Percentiles rank a stretch among this genome's conserved stretches.
These are phyloP conservation scores for Claviceps sp. DNA, from an alignment of 2,329 filamentous ascomycete species.

Conservation along the genomic window DNA sequence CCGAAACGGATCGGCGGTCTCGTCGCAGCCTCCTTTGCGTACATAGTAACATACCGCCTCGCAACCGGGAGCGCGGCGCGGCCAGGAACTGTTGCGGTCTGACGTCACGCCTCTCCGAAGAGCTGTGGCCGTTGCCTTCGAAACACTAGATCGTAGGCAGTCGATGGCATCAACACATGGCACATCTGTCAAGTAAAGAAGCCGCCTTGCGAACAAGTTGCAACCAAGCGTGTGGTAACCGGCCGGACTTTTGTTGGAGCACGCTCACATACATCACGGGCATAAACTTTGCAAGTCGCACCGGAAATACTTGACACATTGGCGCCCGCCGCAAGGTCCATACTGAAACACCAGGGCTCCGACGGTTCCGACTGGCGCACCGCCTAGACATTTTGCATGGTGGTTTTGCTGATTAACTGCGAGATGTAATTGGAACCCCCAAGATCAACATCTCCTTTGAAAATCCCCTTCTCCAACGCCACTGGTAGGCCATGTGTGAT, in stretches of 20 bases:
- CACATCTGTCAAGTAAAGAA: slow-evolving; percentile 11
- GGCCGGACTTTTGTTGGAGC: slow-evolving; percentile 1
- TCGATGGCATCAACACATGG: slow-evolving; percentile 8
- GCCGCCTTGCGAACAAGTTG: not conserved
- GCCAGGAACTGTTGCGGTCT: slow-evolving; percentile 12
- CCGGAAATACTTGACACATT: slow-evolving; percentile 9
- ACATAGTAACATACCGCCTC: too few relatives aligned
- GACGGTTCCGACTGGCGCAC: slow-evolving; percentile 13
- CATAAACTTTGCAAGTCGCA: not conserved
- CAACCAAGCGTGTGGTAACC: slow-evolving; percentile 8
- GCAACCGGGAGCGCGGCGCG: too few relatives aligned
- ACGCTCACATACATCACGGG: slow-evolving; percentile 9
- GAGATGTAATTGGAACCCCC: too few relatives aligned
- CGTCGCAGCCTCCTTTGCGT: too few relatives aligned
- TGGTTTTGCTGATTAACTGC: slow-evolving; percentile 10
- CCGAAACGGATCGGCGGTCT: too few relatives aligned
- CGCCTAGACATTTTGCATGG: slow-evolving; percentile 16
- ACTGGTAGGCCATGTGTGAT: too few relatives aligned
- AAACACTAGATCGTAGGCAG: slow-evolving; percentile 4
- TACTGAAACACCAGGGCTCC: slow-evolving; percentile 18
- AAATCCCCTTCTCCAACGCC: too few relatives aligned
- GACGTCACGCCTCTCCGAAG: not conserved
- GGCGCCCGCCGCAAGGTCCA: slow-evolving; percentile 11
- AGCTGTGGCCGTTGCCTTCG: not conserved
- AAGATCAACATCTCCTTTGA: too few relatives aligned